A percentile compares a stretch with the other conserved stretches of the same genome.
These are phyloP conservation scores for Stygiomarasmius scandens DNA, from an alignment of 1,284 basidiomycete species.

Conservation along the genomic window DNA sequence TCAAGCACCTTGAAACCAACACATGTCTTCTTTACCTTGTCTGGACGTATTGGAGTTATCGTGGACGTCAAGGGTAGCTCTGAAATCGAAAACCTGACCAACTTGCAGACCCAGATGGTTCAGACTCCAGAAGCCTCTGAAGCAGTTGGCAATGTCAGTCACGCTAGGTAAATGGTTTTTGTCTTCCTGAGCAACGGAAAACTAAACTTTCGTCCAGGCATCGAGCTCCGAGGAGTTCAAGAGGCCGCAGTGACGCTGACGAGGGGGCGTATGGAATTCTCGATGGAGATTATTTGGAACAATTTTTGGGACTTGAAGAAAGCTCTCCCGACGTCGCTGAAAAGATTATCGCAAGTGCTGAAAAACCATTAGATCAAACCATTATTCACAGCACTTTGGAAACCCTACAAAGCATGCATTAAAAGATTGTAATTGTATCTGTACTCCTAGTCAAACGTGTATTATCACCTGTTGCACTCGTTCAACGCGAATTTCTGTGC, in stretches of 20 bases:
- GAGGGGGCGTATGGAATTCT: constrained; percentile 73
- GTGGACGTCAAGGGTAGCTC: constrained; percentile 59
- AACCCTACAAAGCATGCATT: constrained; percentile 10
- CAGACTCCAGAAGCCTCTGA: constrained; percentile 36
- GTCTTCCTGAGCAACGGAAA: neutral
- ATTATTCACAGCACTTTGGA: constrained; percentile 4
- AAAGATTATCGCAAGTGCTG: neutral
- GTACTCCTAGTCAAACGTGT: neutral
- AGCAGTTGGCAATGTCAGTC: constrained; percentile 63
- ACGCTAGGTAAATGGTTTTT: constrained; percentile 57
- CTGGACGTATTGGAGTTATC: constrained; percentile 83
- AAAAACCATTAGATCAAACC: neutral
- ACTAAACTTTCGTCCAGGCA: constrained; percentile 45
- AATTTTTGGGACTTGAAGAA: constrained; percentile 48
- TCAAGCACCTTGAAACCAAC: constrained; percentile 52
- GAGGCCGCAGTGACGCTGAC: constrained; percentile 61
- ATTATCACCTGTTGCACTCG: too few species aligned
- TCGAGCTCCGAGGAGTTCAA: constrained; percentile 61
- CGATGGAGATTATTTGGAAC: constrained; percentile 87
- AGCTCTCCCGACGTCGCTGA: neutral
- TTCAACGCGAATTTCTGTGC: too few species aligned
- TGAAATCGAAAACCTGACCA: constrained; percentile 59
- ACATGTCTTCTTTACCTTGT: constrained; percentile 78
- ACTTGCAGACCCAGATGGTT: constrained; percentile 15
- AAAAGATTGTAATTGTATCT: neutral